A percentile compares a stretch with the other conserved stretches of the same genome.
Conservation (phyloP, 345 rosid genomes). For the Brassica nigra region DNA sequence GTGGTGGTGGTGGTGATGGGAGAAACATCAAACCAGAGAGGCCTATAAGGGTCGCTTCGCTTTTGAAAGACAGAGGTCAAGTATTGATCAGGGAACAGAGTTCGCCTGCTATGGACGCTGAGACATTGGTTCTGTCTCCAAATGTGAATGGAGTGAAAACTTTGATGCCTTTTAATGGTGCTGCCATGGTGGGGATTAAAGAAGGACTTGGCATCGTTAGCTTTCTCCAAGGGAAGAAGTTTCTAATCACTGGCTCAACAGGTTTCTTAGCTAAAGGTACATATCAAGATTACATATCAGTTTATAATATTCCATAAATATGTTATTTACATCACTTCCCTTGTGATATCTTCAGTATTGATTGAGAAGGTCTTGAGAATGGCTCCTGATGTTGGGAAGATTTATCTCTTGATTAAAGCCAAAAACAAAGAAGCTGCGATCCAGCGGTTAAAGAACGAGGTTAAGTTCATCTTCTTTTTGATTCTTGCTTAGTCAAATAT, state of each 20-base stretch:
- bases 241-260: constrained; percentile 85
- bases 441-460: constrained; percentile 75
- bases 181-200: constrained; percentile 55
- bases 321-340: not conserved
- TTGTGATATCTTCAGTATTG: constrained; percentile 52
- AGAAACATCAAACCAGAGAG: constrained; percentile 38
- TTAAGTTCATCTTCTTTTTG: constrained; percentile 27
- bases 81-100: constrained; percentile 47
- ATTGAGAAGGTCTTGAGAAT: constrained; percentile 87
- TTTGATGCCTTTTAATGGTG: constrained; percentile 53
- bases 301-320: not conserved
- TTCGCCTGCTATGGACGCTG: constrained; percentile 54
- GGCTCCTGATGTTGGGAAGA: constrained; percentile 83
- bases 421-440: constrained; percentile 71
- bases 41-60: constrained; percentile 50
- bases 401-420: constrained; percentile 81
- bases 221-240: constrained; percentile 68
- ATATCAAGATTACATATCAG: not conserved
- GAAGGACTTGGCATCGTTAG: constrained; percentile 80
- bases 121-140: constrained; percentile 59
- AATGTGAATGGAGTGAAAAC: constrained; percentile 57
- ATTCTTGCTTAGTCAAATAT: not conserved
- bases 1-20: constrained; percentile 46
- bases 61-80: constrained; percentile 51
- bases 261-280: constrained; percentile 94